Evolutionary conservation across 805 yeast species (phyloP), one percentile per base, ranked within the genome.

Genomic region (Nakazawaea holstii): DNA sequence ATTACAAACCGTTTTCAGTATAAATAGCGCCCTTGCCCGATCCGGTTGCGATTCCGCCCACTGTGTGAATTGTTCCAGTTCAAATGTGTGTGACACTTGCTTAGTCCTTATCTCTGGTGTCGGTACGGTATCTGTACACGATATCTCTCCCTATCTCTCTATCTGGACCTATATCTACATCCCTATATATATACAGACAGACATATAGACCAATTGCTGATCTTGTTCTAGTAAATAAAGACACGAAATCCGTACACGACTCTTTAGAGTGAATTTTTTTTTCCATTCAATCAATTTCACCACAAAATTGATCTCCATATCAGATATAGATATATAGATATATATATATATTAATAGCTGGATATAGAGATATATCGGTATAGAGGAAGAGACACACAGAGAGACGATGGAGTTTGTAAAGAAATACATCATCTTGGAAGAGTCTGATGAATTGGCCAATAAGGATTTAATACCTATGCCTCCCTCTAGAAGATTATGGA

Each of bases 381-480:
- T 13, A 36, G 9, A 36, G 2, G 13, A 36, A 27, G 13, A 28
- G 24, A 5, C 9, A 28, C 11, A 39, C 9, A n/a, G 14, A 15
- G 32, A 33, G 8, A 45, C 17, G 10, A 46, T 46, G 49, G 35
- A 41, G 14, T 11, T 20, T 13, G 26, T 40, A 6, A 8, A 14
- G 8, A 41, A 29, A 26, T 20, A 36, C 8, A 5, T 47, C 13
- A 24, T 41, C 8, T 47, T 47, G 32, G 13, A 37, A 14, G 43
- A 38, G 26, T 42, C 46, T 1, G 45, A 41, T 31, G 35, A 14
- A 5, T 42, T 47, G 17, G 20, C 39, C 7, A 48, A 48, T 30
- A 26, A 39, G 17, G 73, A 70, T 53, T 52, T 69, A 37, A 67
- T 61, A 15, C 74, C 76, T 2, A 67, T 70, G 65, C 67, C 67